Evolutionary conservation across 2,329 filamentous ascomycete genomes (phyloP).

Genomic region (Rutstroemia sydowiana): DNA sequence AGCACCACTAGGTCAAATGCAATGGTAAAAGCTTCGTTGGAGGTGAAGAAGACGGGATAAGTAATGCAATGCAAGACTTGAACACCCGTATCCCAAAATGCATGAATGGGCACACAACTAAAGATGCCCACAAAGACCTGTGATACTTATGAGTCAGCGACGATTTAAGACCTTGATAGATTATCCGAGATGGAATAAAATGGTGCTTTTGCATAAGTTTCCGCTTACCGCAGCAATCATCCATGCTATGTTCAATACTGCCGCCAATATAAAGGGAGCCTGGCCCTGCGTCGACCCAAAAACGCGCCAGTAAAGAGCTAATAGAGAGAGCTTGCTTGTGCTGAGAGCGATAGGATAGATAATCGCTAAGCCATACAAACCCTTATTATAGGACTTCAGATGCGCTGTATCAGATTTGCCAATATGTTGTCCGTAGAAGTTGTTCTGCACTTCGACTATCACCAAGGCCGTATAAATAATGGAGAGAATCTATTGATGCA

Average conservation of each 20-base stretch:
- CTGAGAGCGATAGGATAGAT: neutral
- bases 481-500: too few relatives aligned
- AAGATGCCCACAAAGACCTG: neutral
- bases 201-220: too few relatives aligned
- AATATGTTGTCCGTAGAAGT: constrained; percentile 3
- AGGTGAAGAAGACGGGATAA: neutral
- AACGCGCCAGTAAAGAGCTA: constrained; percentile 3
- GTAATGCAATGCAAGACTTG: neutral
- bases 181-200: too few relatives aligned
- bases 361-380: neutral
- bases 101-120: neutral
- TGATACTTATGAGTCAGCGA: neutral
- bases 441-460: neutral
- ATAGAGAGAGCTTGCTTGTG: neutral
- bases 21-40: constrained; percentile 2
- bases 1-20: neutral
- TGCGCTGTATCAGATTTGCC: neutral
- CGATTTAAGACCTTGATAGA: neutral
- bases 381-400: neutral
- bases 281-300: neutral
- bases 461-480: too few relatives aligned
- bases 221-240: neutral
- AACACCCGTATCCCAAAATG: neutral
- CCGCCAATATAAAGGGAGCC: neutral
- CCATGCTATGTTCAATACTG: neutral